These are phyloP conservation scores for Irineochytrium annulatum DNA, from an alignment of 192 early-diverging fungal species.

Conservation along the genomic window DNA sequence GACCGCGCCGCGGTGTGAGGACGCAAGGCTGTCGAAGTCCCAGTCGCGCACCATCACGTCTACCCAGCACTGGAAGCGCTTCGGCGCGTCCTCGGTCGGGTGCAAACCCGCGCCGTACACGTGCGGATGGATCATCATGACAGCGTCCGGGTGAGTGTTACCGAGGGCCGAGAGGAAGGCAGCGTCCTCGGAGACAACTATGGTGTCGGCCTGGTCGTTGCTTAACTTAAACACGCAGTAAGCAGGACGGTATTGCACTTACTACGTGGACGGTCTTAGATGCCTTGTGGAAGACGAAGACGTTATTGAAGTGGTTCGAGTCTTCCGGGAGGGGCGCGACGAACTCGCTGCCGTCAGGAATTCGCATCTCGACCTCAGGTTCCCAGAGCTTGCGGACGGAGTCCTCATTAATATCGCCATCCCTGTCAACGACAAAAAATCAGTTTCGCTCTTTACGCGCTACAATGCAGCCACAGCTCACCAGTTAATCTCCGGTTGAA, in stretches of 20 bases:
- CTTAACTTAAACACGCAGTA: neutral
- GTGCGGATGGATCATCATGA: constrained; percentile 7
- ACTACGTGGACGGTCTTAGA: constrained; percentile 13
- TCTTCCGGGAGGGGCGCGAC: constrained; percentile 5
- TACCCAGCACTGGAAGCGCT: constrained; percentile 12
- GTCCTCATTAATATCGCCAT: neutral
- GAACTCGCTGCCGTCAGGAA: constrained; percentile 9
- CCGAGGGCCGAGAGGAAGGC: constrained; percentile 2
- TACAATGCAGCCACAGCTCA: too few relatives aligned
- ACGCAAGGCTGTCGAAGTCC: constrained; percentile 16
- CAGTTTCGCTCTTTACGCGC: neutral
- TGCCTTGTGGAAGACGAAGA: constrained; percentile 8
- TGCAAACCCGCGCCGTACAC: neutral
- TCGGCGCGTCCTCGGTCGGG: neutral
- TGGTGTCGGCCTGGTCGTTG: constrained; percentile 5
- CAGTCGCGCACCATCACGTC: constrained; percentile 1
- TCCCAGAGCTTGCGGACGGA: neutral
- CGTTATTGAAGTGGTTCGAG: constrained; percentile 8
- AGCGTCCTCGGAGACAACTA: constrained; percentile 6
- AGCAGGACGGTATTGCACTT: neutral
- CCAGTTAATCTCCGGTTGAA: constrained; percentile 7
- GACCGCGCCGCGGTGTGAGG: constrained; percentile 7
- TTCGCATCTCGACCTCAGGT: constrained; percentile 2
- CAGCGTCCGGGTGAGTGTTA: neutral
- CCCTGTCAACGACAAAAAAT: too few relatives aligned